phyloP scores from a whole-genome alignment of 2,329 filamentous ascomycete genomes.

The Paramyrothecium roridum region DNA sequence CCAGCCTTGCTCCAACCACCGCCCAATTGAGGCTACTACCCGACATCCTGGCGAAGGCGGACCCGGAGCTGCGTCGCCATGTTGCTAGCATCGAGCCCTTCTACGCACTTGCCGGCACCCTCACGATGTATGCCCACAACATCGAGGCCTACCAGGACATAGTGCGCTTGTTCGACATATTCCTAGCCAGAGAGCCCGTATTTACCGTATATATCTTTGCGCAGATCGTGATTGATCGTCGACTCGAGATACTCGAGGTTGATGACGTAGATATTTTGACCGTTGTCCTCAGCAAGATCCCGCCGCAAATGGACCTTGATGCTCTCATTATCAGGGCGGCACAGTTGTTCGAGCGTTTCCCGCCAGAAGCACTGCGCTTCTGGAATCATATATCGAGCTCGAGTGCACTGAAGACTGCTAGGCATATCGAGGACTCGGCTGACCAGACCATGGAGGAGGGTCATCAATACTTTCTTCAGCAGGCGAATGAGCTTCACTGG shows the following conservation, averaged over 20 bases:
- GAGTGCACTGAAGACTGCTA: conserved; percentile 84
- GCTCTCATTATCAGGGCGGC: conserved; percentile 66
- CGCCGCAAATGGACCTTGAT: conserved; percentile 77
- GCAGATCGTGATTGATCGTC: conserved; percentile 77
- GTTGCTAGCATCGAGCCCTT: conserved; percentile 79
- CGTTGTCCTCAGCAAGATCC: conserved; percentile 81
- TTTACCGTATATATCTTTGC: conserved; percentile 91
- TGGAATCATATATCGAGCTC: conserved; percentile 71
- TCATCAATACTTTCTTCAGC: conserved; percentile 62
- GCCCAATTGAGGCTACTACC: conserved; percentile 86
- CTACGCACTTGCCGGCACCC: conserved; percentile 87
- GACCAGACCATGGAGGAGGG: conserved; percentile 65
- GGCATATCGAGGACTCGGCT: conserved; percentile 44
- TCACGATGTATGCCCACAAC: conserved; percentile 96
- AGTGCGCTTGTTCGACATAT: conserved; percentile 85
- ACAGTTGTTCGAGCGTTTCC: conserved; percentile 60
- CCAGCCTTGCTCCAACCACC: conserved; percentile 75
- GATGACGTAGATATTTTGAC: conserved; percentile 94
- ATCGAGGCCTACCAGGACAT: conserved; percentile 89
- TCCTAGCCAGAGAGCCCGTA: conserved; percentile 82
- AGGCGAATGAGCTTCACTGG: conserved; percentile 69
- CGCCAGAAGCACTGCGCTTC: conserved; percentile 67
- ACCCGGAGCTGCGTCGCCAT: conserved; percentile 70
- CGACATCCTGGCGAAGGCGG: conserved; percentile 70
- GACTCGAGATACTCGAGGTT: conserved; percentile 82